Evolutionary conservation across 164 flowering plant species (phyloP), one percentile per base, ranked within the genome.

Genomic region (Tinospora cordifolia): DNA sequence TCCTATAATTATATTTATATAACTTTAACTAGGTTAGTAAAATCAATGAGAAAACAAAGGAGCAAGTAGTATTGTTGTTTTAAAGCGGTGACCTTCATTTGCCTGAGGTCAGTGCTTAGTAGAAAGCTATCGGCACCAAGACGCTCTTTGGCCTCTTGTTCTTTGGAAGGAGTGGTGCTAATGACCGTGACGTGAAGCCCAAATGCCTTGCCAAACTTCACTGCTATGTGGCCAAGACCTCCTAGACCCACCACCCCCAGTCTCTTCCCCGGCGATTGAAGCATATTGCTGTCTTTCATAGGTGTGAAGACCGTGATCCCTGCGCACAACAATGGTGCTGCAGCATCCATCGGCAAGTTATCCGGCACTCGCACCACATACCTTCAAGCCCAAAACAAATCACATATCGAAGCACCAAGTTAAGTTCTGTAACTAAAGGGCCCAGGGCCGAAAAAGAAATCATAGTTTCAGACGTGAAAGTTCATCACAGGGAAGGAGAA

Each of bases 161-260:
- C 88, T 75, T 90, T 92, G 1, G 84, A 81, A 0, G 88, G 82
- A 40, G 92, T 87, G 63, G 93, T 84, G 81, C 96, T 92, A 21
- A 92, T 88, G 39, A 90, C 87, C 0, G 96, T 90, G 0, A 90
- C 96, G 24, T 92, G 89, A 75, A 79, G 88, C 3, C 90, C 93
- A 15, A 88, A 86, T 0, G 91, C 92, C 83, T 90, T 91, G 0
- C 81, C 95, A 25, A 91, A 82, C 76, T 90, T 91, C 24, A 88
- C 87, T 0, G 90, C 95, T 0, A 91, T 70, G 54, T 89, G 96
- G 1, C 97, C 96, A 0, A 92, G 78, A 0, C 96, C 97, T 0
- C 96, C 97, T 0, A 92, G 80, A 0, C 97, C 97, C 1, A 92
- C 85, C 3, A 92, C 74, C 1, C 96, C 95, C 0, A 88, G 68